Evolutionary conservation across 106 monocot species (phyloP).

Genomic region (Dendrobium huoshanense): DNA sequence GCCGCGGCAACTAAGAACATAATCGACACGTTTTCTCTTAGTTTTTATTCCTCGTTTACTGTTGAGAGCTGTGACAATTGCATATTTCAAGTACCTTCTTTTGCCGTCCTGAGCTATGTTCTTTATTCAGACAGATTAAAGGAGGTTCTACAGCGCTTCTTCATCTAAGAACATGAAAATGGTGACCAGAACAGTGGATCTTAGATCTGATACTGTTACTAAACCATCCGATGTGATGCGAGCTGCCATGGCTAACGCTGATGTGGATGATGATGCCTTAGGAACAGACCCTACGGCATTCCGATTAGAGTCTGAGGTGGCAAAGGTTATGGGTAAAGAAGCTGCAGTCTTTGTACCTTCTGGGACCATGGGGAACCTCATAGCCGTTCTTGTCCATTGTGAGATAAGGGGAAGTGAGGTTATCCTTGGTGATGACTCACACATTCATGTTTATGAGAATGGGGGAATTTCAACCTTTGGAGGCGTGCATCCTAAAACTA

Average conservation of each 20-base stretch:
- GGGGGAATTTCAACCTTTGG: constrained; percentile 89
- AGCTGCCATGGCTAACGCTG: constrained; percentile 58
- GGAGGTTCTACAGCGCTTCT: not conserved
- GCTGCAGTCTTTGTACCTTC: constrained; percentile 92
- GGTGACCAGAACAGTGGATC: constrained; percentile 53
- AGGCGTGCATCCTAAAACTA: constrained; percentile 76
- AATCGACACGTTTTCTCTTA: too few relatives aligned
- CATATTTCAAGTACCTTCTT: not conserved
- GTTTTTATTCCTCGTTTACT: too few relatives aligned
- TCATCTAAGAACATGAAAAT: constrained; percentile 13
- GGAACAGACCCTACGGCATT: constrained; percentile 56
- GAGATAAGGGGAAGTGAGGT: constrained; percentile 92
- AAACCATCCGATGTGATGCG: constrained; percentile 65
- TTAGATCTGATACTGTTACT: constrained; percentile 76
- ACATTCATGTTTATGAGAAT: constrained; percentile 94
- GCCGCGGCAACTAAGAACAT: too few relatives aligned
- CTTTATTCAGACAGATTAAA: not conserved
- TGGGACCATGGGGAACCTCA: constrained; percentile 96
- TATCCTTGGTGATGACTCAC: constrained; percentile 82
- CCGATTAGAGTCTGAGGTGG: constrained; percentile 43
- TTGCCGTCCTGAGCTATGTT: not conserved
- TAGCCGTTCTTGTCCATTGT: constrained; percentile 88
- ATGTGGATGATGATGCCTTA: constrained; percentile 68
- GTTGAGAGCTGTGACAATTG: not conserved
- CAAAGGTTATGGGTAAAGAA: constrained; percentile 61